phyloP scores from a whole-genome alignment of 768 basidiomycete species.

The Polyporus arcularius region DNA sequence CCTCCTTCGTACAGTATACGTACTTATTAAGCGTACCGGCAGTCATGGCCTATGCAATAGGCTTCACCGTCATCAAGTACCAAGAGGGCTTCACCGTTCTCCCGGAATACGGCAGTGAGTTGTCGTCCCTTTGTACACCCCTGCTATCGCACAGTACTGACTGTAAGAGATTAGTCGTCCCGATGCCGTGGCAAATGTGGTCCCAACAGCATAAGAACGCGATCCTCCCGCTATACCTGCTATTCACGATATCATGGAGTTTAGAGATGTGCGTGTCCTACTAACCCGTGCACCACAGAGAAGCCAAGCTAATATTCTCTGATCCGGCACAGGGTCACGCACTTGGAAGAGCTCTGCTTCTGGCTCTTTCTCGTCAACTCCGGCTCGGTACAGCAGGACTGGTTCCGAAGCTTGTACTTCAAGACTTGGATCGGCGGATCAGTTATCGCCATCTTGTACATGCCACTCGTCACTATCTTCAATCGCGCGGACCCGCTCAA shows the following conservation, averaged over 20 bases:
- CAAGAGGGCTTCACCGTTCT: constrained; percentile 56
- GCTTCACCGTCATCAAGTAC: constrained; percentile 75
- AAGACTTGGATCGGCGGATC: constrained; percentile 74
- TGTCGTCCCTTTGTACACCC: neutral
- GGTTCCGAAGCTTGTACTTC: constrained; percentile 79
- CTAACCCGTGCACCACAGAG: neutral
- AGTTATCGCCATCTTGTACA: constrained; percentile 54
- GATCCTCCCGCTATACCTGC: constrained; percentile 66
- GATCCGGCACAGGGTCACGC: constrained; percentile 57
- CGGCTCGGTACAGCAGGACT: constrained; percentile 61
- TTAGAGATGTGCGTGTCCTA: constrained; percentile 64
- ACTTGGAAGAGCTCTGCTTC: constrained; percentile 86
- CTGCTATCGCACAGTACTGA: neutral
- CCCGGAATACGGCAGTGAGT: constrained; percentile 54
- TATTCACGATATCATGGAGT: constrained; percentile 68
- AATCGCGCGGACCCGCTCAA: constrained; percentile 59
- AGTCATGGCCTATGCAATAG: constrained; percentile 56
- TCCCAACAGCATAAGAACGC: constrained; percentile 41
- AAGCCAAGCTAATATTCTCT: neutral
- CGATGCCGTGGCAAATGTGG: constrained; percentile 68
- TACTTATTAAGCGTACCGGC: constrained; percentile 67
- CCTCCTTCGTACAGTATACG: constrained; percentile 53
- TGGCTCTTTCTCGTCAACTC: constrained; percentile 84
- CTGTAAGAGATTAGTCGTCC: constrained; percentile 46
- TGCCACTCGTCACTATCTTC: constrained; percentile 71